Percentiles rank a stretch among this genome's conserved stretches.
Evolutionary conservation across 345 rosid species (phyloP).

Genomic region (Aquilaria yunnanensis): DNA sequence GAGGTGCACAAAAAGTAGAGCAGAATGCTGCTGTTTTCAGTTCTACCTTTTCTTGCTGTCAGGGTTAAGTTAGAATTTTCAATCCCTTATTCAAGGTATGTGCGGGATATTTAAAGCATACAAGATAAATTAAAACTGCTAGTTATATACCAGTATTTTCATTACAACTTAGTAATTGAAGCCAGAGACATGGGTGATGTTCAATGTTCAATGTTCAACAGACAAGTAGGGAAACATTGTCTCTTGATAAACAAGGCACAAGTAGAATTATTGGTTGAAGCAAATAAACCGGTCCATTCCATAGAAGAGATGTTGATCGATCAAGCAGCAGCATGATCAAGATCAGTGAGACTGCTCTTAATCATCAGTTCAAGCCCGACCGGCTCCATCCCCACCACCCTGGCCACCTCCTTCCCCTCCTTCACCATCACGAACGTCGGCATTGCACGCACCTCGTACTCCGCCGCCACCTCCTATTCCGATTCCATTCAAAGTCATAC

Average conservation of each 20-base stretch:
- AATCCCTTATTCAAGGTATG: too few relatives aligned
- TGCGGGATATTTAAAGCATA: too few relatives aligned
- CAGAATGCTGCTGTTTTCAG: too few relatives aligned
- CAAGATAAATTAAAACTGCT: too few relatives aligned
- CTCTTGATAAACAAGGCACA: background rate
- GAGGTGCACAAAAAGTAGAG: too few relatives aligned
- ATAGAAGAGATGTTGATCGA: background rate
- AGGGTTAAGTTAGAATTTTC: too few relatives aligned
- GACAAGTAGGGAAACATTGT: background rate
- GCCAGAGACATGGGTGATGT: too few relatives aligned
- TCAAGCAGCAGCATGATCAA: slow-evolving; percentile 5
- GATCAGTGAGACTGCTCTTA: slow-evolving; percentile 19
- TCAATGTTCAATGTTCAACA: background rate
- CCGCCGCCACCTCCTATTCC: slow-evolving; percentile 53
- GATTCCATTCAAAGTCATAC: too few relatives aligned
- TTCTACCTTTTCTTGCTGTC: too few relatives aligned
- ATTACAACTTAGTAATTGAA: background rate
- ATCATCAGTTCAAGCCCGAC: slow-evolving; percentile 60
- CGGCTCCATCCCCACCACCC: slow-evolving; percentile 54
- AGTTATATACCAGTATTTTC: too few relatives aligned
- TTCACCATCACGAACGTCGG: slow-evolving; percentile 61
- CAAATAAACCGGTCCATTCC: background rate
- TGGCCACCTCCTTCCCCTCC: slow-evolving; percentile 61
- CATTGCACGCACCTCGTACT: slow-evolving; percentile 71
- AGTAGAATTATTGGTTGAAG: background rate